Conservation (phyloP, 116 monocot species). For the Papilionanthe hybrid region DNA sequence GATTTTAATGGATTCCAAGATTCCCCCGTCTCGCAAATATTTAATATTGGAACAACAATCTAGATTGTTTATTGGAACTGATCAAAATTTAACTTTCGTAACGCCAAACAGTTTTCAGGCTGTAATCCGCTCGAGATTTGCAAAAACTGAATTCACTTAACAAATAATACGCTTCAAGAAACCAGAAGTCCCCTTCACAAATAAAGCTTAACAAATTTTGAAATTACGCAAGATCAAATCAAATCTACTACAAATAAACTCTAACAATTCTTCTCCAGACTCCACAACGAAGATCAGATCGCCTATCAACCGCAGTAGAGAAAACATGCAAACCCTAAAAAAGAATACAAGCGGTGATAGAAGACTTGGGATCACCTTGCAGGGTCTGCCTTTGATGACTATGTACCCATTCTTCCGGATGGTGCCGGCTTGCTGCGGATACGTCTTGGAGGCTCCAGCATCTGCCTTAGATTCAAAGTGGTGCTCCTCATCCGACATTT, state of each 20-base stretch:
- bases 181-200: background rate
- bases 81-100: no score
- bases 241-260: background rate
- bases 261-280: background rate
- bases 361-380: slow-evolving; percentile 35
- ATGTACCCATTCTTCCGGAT: slow-evolving; percentile 72
- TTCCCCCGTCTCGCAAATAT: background rate
- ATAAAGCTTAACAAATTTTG: background rate
- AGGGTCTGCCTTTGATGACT: slow-evolving; percentile 60
- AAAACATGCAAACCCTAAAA: background rate
- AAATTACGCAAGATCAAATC: background rate
- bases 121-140: background rate
- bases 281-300: background rate
- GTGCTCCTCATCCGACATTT: slow-evolving; percentile 77
- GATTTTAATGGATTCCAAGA: background rate
- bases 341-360: background rate
- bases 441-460: slow-evolving; percentile 69
- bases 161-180: background rate
- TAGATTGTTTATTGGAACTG: no score
- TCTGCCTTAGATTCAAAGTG: slow-evolving; percentile 77
- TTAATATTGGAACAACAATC: background rate
- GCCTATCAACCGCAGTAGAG: background rate
- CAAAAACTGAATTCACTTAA: background rate
- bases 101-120: no score
- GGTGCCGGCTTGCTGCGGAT: slow-evolving; percentile 68